phyloP scores from a whole-genome alignment of 2,329 filamentous ascomycete genomes.

The Trichoderma semiorbis region DNA sequence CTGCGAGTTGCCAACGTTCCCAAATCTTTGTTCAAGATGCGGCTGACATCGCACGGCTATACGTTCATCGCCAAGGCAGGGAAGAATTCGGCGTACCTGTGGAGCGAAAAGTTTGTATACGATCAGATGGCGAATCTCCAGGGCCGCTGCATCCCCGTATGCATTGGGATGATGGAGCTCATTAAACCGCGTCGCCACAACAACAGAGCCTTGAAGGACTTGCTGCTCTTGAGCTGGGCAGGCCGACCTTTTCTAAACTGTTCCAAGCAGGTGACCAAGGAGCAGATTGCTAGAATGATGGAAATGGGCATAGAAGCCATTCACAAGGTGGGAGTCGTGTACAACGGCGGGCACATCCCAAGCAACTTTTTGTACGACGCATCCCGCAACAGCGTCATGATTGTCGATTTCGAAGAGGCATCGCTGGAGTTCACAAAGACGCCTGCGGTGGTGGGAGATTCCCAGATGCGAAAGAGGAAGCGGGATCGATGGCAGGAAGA shows the following conservation, averaged over 20 bases:
- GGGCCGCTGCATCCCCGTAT: not conserved
- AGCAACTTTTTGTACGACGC: not conserved
- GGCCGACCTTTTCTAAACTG: not conserved
- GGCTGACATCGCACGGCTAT: not conserved
- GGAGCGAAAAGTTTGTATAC: constrained; percentile 1
- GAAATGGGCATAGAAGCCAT: not conserved
- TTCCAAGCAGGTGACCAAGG: not conserved
- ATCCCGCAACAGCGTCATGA: not conserved
- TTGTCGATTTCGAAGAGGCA: not conserved
- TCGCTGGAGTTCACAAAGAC: not conserved
- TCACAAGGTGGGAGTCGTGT: not conserved
- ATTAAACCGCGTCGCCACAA: not conserved
- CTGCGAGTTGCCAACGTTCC: not conserved
- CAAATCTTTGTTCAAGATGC: not conserved
- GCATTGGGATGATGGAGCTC: not conserved
- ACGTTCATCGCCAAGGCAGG: constrained; percentile 4
- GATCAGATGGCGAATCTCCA: not conserved
- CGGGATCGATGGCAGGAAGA: not conserved
- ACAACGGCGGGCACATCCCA: not conserved
- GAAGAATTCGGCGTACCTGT: not conserved
- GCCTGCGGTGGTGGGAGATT: not conserved
- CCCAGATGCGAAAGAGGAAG: not conserved
- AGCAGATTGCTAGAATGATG: not conserved
- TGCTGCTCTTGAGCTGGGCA: constrained; percentile 1
- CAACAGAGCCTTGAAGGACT: not conserved